Evolutionary conservation across 208 protist genomes (phyloP).

Genomic region (Wallacemonas sp.): DNA sequence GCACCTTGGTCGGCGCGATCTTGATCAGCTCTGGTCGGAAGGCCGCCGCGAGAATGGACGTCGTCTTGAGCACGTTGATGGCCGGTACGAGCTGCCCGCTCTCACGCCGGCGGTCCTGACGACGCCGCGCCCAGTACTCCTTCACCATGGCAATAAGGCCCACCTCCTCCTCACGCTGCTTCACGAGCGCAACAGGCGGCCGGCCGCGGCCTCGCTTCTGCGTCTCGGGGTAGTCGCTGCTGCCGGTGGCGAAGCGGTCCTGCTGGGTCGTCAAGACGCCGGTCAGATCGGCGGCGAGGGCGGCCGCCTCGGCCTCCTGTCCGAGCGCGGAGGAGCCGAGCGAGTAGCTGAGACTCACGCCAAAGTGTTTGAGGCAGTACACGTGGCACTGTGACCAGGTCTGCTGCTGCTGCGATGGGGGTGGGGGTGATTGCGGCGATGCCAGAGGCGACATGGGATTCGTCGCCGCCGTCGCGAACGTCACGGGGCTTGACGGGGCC

Average conservation of each 20-base stretch:
- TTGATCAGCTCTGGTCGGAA: conserved; percentile 75
- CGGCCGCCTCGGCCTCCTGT: conserved; percentile 45
- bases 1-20: conserved; percentile 53
- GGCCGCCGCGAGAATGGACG: conserved; percentile 47
- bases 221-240: conserved; percentile 7
- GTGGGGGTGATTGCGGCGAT: background rate
- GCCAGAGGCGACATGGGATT: background rate
- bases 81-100: conserved; percentile 39
- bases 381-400: conserved; percentile 55
- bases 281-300: conserved; percentile 41
- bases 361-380: conserved; percentile 72
- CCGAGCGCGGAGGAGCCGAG: conserved; percentile 32
- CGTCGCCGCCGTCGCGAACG: background rate
- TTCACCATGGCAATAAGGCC: conserved; percentile 37
- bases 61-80: conserved; percentile 34
- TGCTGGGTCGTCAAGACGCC: conserved; percentile 27
- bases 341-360: conserved; percentile 27
- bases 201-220: conserved; percentile 41
- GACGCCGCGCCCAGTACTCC: conserved; percentile 62
- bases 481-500: background rate
- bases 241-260: conserved; percentile 1
- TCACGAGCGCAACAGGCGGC: conserved; percentile 35
- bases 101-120: conserved; percentile 35
- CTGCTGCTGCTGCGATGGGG: background rate
- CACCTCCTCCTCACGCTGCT: conserved; percentile 35